phyloP scores from a whole-genome alignment of 2,329 filamentous ascomycete genomes.

The Pseudocercospora fuligena region DNA sequence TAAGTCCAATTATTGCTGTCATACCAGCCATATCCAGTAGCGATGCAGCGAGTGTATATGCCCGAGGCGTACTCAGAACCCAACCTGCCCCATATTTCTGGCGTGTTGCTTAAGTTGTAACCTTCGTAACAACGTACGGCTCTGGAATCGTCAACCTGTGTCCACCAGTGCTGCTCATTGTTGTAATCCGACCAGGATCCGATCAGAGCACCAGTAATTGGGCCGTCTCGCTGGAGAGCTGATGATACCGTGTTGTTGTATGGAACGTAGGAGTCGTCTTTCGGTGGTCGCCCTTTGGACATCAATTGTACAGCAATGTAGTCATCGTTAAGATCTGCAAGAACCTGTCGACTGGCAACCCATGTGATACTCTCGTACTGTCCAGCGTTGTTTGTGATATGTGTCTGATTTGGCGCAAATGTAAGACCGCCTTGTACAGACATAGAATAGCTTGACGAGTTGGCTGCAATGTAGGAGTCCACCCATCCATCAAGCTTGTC shows the following conservation, averaged over 20 bases:
- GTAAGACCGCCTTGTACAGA: constrained; percentile 11
- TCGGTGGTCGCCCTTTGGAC: neutral
- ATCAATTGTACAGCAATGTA: neutral
- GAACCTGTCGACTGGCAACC: constrained; percentile 32
- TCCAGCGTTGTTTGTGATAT: neutral
- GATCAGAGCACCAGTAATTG: constrained; percentile 19
- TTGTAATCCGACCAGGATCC: constrained; percentile 12
- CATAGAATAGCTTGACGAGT: neutral
- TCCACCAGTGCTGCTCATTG: constrained; percentile 8
- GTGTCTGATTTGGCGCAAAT: constrained; percentile 22
- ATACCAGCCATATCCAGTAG: constrained; percentile 28
- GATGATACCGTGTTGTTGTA: constrained; percentile 25
- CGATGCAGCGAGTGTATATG: constrained; percentile 32
- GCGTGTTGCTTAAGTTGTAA: constrained; percentile 17
- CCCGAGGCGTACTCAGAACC: neutral
- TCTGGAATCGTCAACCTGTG: constrained; percentile 11
- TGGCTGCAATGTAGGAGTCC: constrained; percentile 3
- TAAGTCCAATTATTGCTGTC: constrained; percentile 14
- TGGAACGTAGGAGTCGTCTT: constrained; percentile 12
- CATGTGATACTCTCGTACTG: constrained; percentile 18
- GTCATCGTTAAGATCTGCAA: constrained; percentile 29
- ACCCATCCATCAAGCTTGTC: constrained; percentile 23
- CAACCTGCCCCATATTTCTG: neutral
- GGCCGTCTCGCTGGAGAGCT: constrained; percentile 21
- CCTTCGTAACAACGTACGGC: constrained; percentile 18